A percentile compares a stretch with the other conserved stretches of the same genome.
Evolutionary conservation across 1,284 basidiomycete species (phyloP).

Genomic region (Stereum hirsutum): DNA sequence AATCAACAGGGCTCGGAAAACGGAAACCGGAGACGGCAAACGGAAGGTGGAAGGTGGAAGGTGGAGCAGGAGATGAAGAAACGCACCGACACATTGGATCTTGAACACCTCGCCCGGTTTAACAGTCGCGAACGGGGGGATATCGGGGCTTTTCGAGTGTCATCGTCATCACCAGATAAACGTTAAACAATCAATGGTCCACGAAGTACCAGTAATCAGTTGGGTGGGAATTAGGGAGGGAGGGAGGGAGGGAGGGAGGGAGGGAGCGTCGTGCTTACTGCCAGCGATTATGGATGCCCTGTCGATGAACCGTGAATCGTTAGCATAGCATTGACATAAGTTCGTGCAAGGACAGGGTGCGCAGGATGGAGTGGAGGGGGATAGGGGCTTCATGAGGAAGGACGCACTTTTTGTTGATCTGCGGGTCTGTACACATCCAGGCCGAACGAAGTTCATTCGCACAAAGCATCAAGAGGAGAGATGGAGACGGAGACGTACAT

Average conservation of each 20-base stretch:
- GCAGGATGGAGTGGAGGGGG: neutral
- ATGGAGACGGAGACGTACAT: conserved; percentile 27
- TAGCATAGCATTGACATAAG: no score
- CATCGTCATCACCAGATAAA: neutral
- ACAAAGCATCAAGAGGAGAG: neutral
- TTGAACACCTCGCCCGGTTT: conserved; percentile 70
- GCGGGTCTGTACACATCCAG: conserved; percentile 33
- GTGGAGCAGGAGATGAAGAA: neutral
- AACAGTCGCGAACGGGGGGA: conserved; percentile 54
- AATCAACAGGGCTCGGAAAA: no score
- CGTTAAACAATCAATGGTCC: no score
- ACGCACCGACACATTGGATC: conserved; percentile 59
- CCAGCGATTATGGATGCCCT: conserved; percentile 68
- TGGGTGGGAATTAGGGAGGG: no score
- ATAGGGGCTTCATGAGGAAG: neutral
- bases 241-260: neutral
- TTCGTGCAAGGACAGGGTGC: neutral
- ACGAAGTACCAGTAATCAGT: no score
- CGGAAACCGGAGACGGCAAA: conserved; percentile 11
- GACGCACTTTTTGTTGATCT: conserved; percentile 47
- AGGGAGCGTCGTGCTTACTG: no score
- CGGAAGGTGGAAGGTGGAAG: neutral
- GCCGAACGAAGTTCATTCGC: neutral
- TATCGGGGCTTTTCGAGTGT: conserved; percentile 44
- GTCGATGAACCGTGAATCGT: neutral